Base-by-base conservation (phyloP, 2,329 filamentous ascomycete genomes). In the Orbilia javanica region DNA sequence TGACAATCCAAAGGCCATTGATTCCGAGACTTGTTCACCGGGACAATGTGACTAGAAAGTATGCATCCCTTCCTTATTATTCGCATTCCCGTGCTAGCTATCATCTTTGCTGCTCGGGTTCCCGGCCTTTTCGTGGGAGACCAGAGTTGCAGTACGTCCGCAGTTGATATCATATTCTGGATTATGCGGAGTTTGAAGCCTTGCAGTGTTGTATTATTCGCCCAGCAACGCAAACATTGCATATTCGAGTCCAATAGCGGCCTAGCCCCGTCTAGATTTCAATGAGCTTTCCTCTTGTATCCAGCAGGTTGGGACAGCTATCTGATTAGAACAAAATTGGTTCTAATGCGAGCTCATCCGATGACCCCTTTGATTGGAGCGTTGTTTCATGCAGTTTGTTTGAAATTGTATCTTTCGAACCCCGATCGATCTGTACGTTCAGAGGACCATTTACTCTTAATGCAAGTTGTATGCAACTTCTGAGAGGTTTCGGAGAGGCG, bases 121-220 rank as follows among this genome's bases (percentile, higher is more conserved):
- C 60, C 36, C 20, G 44, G 44, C 25, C 55, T 60, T 25, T 60
- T 52, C 39, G 36, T 50, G 20, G n/a, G 44, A 27, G 22, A 25
- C 44, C 22, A 67, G 36, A 46, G 60, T 10, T 39, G 53, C 27
- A n/a, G n/a, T n/a, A n/a, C n/a, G n/a, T n/a, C n/a, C n/a, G n/a
- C n/a, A 50, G 50, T 60, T 77, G 60, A 77, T 71, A 78, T 67
- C 67, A 67, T 68, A 46, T 63, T 67, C 39, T 53, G 31, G 29
- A 39, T 27, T 62, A 63, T 64, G 63, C 62, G 64, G 57, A 39
- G 48, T 50, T 20, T 25, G 39, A 25, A 68, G 64, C 70, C 34
- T 60, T 48, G 67, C 74, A 72, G 52, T 78, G 74, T 78, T 71
- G 74, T 72, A 78, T 78, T 78, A 71, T 70, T 67, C 65, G 62